phyloP scores from a whole-genome alignment of 1,139 yeast species.

The Suhomyces atakaporum region DNA sequence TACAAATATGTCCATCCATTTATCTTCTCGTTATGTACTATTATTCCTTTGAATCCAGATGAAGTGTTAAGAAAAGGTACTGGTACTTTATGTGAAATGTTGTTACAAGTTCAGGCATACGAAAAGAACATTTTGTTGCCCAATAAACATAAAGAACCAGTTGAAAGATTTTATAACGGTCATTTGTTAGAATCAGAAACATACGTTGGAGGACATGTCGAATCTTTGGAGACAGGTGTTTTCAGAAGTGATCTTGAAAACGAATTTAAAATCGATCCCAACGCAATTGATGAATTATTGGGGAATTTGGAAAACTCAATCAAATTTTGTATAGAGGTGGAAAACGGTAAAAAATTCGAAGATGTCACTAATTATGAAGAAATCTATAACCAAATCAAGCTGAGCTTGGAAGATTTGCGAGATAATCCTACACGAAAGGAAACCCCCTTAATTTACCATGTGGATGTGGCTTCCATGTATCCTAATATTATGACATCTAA shows the following conservation, averaged over 20 bases:
- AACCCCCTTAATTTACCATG: conserved; percentile 88
- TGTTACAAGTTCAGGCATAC: conserved; percentile 95
- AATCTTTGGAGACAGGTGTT: conserved; percentile 96
- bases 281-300: conserved; percentile 78
- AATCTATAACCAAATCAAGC: conserved; percentile 58
- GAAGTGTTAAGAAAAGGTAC: conserved; percentile 96
- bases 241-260: conserved; percentile 84
- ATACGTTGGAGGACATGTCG: conserved; percentile 98
- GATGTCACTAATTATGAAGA: conserved; percentile 83
- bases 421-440: conserved; percentile 68
- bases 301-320: conserved; percentile 74
- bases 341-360: conserved; percentile 66
- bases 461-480: conserved; percentile 99
- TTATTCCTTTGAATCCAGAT: conserved; percentile 94
- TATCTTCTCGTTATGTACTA: conserved; percentile 91
- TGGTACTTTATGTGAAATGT: conserved; percentile 98
- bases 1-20: conserved; percentile 98
- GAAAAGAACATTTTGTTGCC: conserved; percentile 77
- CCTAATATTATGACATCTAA: conserved; percentile 98
- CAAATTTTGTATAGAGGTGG: conserved; percentile 82
- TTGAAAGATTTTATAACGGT: conserved; percentile 91
- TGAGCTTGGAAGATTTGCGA: conserved; percentile 58
- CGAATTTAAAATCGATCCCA: conserved; percentile 76
- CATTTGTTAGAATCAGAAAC: conserved; percentile 94
- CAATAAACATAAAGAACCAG: conserved; percentile 89